These are phyloP conservation scores for Schoenoplectus tabernaemontani DNA, from an alignment of 202 grass and related monocot species.

Conservation along the genomic window DNA sequence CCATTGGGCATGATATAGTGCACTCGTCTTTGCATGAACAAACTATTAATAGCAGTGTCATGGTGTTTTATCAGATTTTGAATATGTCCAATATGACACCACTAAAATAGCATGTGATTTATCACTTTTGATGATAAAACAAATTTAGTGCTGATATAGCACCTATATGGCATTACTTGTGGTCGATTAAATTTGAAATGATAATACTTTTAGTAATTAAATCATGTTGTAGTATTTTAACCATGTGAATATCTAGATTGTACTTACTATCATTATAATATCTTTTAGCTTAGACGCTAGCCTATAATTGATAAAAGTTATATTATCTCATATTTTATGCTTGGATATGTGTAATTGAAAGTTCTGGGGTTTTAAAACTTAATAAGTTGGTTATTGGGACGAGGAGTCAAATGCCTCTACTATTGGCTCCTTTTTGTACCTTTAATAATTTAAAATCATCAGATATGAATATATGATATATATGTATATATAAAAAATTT, in stretches of 20 bases:
- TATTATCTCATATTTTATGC: not conserved
- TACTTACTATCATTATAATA: not conserved
- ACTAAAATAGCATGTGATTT: not conserved
- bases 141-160: not conserved
- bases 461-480: too few species aligned
- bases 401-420: not conserved
- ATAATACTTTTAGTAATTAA: too few species aligned
- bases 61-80: not conserved
- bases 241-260: not conserved
- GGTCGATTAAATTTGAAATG: too few species aligned
- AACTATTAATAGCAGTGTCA: not conserved
- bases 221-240: not conserved
- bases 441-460: too few species aligned
- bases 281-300: not conserved
- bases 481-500: too few species aligned
- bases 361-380: not conserved
- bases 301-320: not conserved
- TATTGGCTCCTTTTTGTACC: not conserved
- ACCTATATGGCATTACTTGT: too few species aligned
- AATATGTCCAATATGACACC: not conserved
- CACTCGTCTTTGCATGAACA: not conserved
- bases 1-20: not conserved
- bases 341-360: not conserved
- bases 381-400: constrained; percentile 18
- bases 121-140: constrained; percentile 1